Conservation (phyloP, 768 basidiomycete genomes). For the Hygrophorus russula region DNA sequence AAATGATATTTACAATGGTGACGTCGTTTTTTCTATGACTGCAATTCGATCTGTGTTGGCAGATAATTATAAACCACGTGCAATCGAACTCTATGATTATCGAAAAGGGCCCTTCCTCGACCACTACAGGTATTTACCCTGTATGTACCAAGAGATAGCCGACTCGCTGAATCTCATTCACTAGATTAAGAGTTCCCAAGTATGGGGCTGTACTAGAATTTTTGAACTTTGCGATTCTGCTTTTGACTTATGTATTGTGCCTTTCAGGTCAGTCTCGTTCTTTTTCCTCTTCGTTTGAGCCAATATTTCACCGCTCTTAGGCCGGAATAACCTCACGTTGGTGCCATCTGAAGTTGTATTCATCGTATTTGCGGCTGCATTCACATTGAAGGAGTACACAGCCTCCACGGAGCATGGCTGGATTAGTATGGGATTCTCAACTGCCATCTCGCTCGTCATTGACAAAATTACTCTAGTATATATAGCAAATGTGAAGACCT, state of each 20-base stretch:
- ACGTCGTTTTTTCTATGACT: conserved; percentile 53
- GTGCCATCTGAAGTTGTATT: conserved; percentile 63
- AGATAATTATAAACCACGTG: conserved; percentile 80
- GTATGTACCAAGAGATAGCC: not conserved
- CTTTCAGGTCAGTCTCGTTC: conserved; percentile 46
- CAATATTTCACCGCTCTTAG: conserved; percentile 22
- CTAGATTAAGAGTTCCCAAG: conserved; percentile 68
- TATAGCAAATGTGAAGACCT: conserved; percentile 58
- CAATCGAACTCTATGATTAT: conserved; percentile 63
- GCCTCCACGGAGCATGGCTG: conserved; percentile 81
- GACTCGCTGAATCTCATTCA: conserved; percentile 2
- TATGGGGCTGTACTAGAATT: conserved; percentile 75
- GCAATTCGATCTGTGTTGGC: conserved; percentile 67
- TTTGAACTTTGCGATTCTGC: conserved; percentile 57
- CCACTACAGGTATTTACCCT: conserved; percentile 54
- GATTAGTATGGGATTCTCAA: conserved; percentile 46
- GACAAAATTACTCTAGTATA: conserved; percentile 39
- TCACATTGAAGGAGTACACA: conserved; percentile 81
- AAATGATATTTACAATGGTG: conserved; percentile 78
- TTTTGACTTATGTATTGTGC: conserved; percentile 63
- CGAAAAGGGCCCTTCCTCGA: conserved; percentile 64
- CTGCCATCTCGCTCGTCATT: conserved; percentile 2
- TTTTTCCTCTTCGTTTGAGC: not conserved
- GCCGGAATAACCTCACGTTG: conserved; percentile 37
- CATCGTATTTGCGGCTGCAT: conserved; percentile 65